A percentile compares a stretch with the other conserved stretches of the same genome.
These are phyloP conservation scores for Ensete glaucum DNA, from an alignment of 176 grass and related monocot genomes.

Conservation along the genomic window DNA sequence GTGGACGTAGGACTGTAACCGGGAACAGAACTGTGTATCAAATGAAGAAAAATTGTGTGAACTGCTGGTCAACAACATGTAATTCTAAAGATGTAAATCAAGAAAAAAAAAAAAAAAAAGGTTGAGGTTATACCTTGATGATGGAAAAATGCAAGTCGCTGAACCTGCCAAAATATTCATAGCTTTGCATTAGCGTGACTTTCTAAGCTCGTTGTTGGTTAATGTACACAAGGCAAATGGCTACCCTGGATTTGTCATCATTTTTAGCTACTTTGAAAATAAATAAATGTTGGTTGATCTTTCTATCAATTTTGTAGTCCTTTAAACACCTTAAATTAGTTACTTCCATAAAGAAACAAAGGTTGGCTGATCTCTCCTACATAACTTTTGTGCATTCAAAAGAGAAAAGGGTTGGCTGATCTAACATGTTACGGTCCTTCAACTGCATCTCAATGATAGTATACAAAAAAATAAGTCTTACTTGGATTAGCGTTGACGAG, in stretches of 20 bases:
- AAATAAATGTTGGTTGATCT: neutral
- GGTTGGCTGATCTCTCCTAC: neutral
- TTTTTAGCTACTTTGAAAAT: neutral
- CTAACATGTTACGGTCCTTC: no score
- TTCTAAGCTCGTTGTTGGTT: neutral
- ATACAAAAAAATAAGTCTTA: conserved; percentile 18
- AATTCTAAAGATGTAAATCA: neutral
- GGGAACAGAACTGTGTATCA: conserved; percentile 28
- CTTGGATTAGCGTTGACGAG: conserved; percentile 83
- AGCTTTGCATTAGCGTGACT: neutral
- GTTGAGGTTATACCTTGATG: conserved; percentile 39
- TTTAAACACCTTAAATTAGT: no score
- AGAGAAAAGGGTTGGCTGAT: no score
- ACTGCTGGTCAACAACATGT: neutral
- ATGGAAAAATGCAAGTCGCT: conserved; percentile 51
- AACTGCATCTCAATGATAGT: no score
- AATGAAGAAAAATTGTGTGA: neutral
- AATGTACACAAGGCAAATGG: neutral
- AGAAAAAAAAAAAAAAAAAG: neutral
- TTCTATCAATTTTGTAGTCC: neutral
- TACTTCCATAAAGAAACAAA: no score
- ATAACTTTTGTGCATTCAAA: neutral
- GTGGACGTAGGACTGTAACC: conserved; percentile 43
- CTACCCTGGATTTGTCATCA: neutral
- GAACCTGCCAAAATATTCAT: conserved; percentile 49